Conservation (phyloP, 495 filamentous ascomycete species). For the Pyrenopolyporus hunteri region DNA sequence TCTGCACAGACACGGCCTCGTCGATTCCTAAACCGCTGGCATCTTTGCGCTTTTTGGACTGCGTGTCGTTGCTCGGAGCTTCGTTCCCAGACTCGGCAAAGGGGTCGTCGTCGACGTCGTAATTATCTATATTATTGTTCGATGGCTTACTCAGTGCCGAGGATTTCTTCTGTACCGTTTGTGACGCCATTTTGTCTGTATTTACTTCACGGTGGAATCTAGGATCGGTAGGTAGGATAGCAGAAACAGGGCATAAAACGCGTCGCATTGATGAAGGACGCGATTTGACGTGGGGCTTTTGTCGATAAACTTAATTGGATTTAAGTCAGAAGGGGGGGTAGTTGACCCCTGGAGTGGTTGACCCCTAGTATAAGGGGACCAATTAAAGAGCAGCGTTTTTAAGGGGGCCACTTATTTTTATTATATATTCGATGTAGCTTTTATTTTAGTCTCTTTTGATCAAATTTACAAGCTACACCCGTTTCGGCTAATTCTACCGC, state of each 20-base stretch:
- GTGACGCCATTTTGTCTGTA: constrained; percentile 30
- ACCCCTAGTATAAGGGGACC: no score
- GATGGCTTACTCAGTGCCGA: constrained; percentile 10
- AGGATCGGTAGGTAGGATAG: not conserved
- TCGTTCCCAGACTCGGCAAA: constrained; percentile 40
- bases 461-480: no score
- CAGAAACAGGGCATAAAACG: not conserved
- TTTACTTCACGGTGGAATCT: not conserved
- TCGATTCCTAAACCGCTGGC: constrained; percentile 72
- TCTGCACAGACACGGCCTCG: constrained; percentile 80
- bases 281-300: constrained; percentile 29
- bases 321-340: no score
- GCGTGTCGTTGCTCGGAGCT: constrained; percentile 36
- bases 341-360: no score
- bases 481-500: no score
- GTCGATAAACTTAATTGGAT: constrained; percentile 23
- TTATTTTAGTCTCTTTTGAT: no score
- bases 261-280: constrained; percentile 31
- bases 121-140: constrained; percentile 71
- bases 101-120: constrained; percentile 62
- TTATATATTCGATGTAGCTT: no score
- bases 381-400: no score
- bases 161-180: constrained; percentile 12
- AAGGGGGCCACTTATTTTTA: no score
- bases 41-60: constrained; percentile 46